Evolutionary conservation across 139 green algal species (phyloP), one percentile per base, ranked within the genome.

Genomic region (Asterochloris sp.): DNA sequence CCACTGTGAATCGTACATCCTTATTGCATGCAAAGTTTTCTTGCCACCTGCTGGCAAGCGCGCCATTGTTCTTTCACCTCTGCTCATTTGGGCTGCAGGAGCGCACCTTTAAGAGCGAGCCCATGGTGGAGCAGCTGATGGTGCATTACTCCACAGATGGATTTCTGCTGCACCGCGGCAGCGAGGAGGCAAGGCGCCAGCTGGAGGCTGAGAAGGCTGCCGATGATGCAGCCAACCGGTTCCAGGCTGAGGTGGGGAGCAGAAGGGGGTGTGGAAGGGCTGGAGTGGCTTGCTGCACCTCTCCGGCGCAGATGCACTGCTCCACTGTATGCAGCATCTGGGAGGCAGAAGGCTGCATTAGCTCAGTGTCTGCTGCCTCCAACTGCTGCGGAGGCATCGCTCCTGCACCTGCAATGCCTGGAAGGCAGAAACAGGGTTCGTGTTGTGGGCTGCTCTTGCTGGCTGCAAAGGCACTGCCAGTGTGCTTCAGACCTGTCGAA

Each of bases 101-200:
- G 67, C 69, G 83, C 10, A 62, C 47, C 16, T 93, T 86, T 84
- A 92, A 95, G 76, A 87, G 94, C 76, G 95, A 97, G 83, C 88
- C 94, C 13, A 95, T 97, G 89, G 91, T 98, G 14, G 93, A 97
- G 69, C 94, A 97, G 88, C 91, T 89, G 78, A 79, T 89, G 78
- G 83, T 92, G 17, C 93, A 96, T 88, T 96, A 94, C 74, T 73
- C 86, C 6, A 92, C 90, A 12, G 89, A 96, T 78, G 95, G 95
- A 13, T 97, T 90, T 87, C 87, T 98, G 69, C 85, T 98, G 81
- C 89, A 95, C 82, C 93, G 92, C 28, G 83, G 82, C 54, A 89
- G 73, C 38, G 94, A 97, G 10, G 94, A 97, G 76, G 94, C 91
- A 8, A 92, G 92, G 79, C 86, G 83, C 0, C 92, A 96, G 88